Evolutionary conservation across 768 basidiomycete species (phyloP).

Genomic region (Tylopilus sp.): DNA sequence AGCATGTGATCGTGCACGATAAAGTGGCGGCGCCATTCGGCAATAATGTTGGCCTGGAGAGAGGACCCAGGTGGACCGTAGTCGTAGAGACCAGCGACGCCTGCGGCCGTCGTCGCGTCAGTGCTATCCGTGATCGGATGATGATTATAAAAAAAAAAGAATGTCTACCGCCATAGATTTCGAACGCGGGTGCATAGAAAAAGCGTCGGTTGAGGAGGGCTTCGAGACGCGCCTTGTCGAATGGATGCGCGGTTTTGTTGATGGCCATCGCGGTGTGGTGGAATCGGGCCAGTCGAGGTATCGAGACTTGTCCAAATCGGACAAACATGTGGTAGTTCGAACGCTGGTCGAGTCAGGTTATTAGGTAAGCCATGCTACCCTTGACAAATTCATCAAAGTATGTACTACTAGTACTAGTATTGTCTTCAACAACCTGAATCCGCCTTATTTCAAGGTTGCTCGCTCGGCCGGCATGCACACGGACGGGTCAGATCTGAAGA

Average conservation of each 20-base stretch:
- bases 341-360: background rate
- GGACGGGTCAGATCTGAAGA: background rate
- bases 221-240: conserved; percentile 85
- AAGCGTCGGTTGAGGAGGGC: conserved; percentile 85
- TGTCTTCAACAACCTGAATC: no score
- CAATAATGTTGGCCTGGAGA: conserved; percentile 93
- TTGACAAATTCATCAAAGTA: no score
- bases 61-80: conserved; percentile 96
- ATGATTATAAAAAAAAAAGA: no score
- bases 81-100: conserved; percentile 96
- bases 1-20: conserved; percentile 99
- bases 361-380: background rate
- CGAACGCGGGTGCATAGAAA: conserved; percentile 98
- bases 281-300: conserved; percentile 3
- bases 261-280: conserved; percentile 35
- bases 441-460: no score
- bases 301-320: conserved; percentile 21
- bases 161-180: conserved; percentile 88
- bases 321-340: background rate
- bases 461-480: no score
- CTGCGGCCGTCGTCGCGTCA: conserved; percentile 25
- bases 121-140: background rate
- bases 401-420: no score
- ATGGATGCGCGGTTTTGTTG: conserved; percentile 82
- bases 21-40: conserved; percentile 96